phyloP scores from a whole-genome alignment of 139 green algal species.

The Astrephomene gubernaculifera region DNA sequence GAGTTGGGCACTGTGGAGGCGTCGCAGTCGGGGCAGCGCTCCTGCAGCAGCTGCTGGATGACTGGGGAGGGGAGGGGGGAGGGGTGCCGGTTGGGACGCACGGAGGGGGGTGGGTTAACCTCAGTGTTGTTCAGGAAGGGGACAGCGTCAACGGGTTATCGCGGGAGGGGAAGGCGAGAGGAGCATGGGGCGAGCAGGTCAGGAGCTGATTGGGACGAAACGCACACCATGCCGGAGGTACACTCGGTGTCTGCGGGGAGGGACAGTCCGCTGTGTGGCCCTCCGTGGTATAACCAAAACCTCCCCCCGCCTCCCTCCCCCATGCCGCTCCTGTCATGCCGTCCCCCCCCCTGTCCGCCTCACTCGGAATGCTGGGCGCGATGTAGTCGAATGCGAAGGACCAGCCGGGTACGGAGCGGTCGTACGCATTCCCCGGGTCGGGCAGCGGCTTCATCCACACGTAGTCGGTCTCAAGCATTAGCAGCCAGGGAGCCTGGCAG shows the following conservation, averaged over 20 bases:
- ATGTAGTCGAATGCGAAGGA: constrained; percentile 86
- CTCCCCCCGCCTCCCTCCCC: too few relatives aligned
- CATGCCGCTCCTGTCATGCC: background rate
- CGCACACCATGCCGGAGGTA: too few relatives aligned
- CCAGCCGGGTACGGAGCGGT: constrained; percentile 46
- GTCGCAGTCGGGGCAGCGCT: constrained; percentile 53
- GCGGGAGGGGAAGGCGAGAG: too few relatives aligned
- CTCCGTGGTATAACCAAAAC: too few relatives aligned
- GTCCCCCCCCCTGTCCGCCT: background rate
- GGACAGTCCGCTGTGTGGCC: too few relatives aligned
- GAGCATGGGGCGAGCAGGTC: too few relatives aligned
- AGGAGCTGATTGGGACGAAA: too few relatives aligned
- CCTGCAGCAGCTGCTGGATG: constrained; percentile 47
- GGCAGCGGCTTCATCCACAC: constrained; percentile 82
- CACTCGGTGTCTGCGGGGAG: too few relatives aligned
- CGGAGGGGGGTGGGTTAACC: too few relatives aligned
- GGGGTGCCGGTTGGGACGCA: too few relatives aligned
- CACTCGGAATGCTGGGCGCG: constrained; percentile 51
- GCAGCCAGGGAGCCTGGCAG: constrained; percentile 80
- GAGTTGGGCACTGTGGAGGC: constrained; percentile 51
- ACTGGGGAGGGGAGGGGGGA: constrained; percentile 39
- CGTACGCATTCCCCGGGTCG: constrained; percentile 56
- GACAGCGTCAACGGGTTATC: too few relatives aligned
- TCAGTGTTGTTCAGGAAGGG: too few relatives aligned
- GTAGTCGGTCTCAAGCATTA: constrained; percentile 91